phyloP scores from a whole-genome alignment of 2,329 filamentous ascomycete species.

The Ophiostoma perfectum region DNA sequence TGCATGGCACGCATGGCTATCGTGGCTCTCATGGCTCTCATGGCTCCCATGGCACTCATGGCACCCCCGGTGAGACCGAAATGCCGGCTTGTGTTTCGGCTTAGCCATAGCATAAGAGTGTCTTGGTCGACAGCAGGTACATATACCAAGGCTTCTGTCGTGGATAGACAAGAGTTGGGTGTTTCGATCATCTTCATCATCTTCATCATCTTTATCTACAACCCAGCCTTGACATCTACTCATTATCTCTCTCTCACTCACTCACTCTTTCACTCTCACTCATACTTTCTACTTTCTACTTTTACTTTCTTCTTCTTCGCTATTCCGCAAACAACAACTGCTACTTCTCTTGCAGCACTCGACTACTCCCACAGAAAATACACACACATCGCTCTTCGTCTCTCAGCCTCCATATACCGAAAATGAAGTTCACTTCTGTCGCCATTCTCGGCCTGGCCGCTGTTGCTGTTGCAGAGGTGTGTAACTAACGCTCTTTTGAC shows the following conservation, averaged over 20 bases:
- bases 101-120: not conserved
- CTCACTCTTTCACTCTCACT: not conserved
- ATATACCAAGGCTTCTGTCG: not conserved
- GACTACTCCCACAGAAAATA: not conserved
- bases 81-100: not conserved
- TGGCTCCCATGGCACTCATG: no score
- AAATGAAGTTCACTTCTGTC: constrained; percentile 22
- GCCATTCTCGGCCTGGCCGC: constrained; percentile 23
- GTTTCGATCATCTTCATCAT: not conserved
- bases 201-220: not conserved
- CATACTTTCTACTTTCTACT: not conserved
- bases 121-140: not conserved
- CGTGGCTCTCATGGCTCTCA: no score
- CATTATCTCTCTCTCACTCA: not conserved
- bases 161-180: not conserved
- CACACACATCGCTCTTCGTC: not conserved
- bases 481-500: not conserved
- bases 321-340: no score
- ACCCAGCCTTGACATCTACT: not conserved
- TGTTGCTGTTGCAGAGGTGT: constrained; percentile 24
- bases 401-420: not conserved
- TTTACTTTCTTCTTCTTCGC: no score
- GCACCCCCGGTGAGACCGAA: not conserved
- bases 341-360: not conserved
- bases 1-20: not conserved